Conservation (phyloP, 768 basidiomycete species). For the Agrocybe pediades region DNA sequence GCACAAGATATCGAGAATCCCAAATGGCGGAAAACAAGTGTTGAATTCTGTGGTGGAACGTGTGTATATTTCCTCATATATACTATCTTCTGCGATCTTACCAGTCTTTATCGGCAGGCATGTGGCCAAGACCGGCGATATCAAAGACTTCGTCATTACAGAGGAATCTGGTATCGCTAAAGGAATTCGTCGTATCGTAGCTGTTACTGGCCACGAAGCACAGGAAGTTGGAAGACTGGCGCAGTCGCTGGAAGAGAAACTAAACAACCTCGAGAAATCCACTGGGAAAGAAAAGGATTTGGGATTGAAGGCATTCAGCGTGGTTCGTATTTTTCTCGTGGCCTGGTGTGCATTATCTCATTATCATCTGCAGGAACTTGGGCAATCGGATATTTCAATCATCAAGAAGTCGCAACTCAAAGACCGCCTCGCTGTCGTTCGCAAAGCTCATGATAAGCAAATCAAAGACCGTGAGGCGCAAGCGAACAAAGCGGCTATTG, state of each 20-base stretch:
- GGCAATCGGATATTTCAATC: slow-evolving; percentile 87
- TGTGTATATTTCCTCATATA: slow-evolving; percentile 42
- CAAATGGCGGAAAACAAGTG: slow-evolving; percentile 88
- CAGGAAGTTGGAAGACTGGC: slow-evolving; percentile 76
- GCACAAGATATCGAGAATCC: slow-evolving; percentile 82
- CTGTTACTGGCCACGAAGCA: slow-evolving; percentile 94
- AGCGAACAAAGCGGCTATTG: slow-evolving; percentile 79
- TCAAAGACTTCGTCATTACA: slow-evolving; percentile 92
- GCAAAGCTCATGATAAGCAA: slow-evolving; percentile 85
- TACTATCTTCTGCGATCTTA: not conserved
- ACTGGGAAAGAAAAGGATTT: slow-evolving; percentile 82
- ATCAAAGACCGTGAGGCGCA: slow-evolving; percentile 79
- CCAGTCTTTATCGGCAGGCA: slow-evolving; percentile 52
- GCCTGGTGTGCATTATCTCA: slow-evolving; percentile 3
- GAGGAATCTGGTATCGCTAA: slow-evolving; percentile 99
- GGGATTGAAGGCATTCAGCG: slow-evolving; percentile 78
- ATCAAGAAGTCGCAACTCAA: slow-evolving; percentile 79
- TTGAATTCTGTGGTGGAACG: slow-evolving; percentile 99
- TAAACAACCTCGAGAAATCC: slow-evolving; percentile 62
- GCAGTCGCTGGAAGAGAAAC: slow-evolving; percentile 56
- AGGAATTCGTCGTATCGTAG: slow-evolving; percentile 93
- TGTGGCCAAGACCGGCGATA: slow-evolving; percentile 94
- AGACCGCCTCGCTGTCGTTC: slow-evolving; percentile 67
- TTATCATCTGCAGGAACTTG: slow-evolving; percentile 70
- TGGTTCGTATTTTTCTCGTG: slow-evolving; percentile 48